Percentiles rank a stretch among this genome's conserved stretches.
Evolutionary conservation across 2,329 filamentous ascomycete species (phyloP).

Genomic region (Calonectria pteridis): DNA sequence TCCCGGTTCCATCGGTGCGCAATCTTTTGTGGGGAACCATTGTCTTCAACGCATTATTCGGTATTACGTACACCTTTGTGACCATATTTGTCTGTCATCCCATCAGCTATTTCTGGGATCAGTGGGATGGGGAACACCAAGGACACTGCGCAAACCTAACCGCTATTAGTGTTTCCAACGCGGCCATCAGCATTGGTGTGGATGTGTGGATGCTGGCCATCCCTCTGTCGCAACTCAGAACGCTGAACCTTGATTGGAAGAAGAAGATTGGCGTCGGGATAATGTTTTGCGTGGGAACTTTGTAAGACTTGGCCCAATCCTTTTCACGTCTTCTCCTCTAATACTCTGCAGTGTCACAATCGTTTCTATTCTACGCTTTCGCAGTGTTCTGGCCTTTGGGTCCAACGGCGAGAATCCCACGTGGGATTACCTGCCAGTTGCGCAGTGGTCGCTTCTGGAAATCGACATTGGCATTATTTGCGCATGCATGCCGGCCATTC

Average conservation of each 20-base stretch:
- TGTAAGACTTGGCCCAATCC: slow-evolving; percentile 47
- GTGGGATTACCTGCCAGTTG: slow-evolving; percentile 49
- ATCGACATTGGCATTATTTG: slow-evolving; percentile 55
- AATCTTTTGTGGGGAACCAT: background rate
- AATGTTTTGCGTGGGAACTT: slow-evolving; percentile 65
- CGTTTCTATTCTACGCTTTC: background rate
- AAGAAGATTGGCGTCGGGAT: slow-evolving; percentile 52
- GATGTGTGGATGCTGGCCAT: slow-evolving; percentile 66
- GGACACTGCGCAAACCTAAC: slow-evolving; percentile 65
- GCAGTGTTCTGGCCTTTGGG: background rate
- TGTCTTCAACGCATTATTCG: slow-evolving; percentile 45
- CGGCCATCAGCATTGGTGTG: slow-evolving; percentile 63
- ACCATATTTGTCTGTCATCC: slow-evolving; percentile 65
- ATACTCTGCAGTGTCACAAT: background rate
- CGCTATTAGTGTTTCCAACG: slow-evolving; percentile 63
- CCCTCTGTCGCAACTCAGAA: slow-evolving; percentile 59
- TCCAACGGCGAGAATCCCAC: slow-evolving; percentile 45
- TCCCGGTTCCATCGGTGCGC: background rate
- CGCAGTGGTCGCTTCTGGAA: slow-evolving; percentile 54
- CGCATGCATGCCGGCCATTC: slow-evolving; percentile 53
- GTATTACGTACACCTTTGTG: slow-evolving; percentile 56
- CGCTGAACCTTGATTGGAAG: slow-evolving; percentile 58
- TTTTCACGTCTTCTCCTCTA: background rate
- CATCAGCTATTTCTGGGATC: slow-evolving; percentile 64
- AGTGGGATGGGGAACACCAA: slow-evolving; percentile 60